These are phyloP conservation scores for Teratosphaeria viscida DNA, from an alignment of 2,329 filamentous ascomycete genomes.

Conservation along the genomic window DNA sequence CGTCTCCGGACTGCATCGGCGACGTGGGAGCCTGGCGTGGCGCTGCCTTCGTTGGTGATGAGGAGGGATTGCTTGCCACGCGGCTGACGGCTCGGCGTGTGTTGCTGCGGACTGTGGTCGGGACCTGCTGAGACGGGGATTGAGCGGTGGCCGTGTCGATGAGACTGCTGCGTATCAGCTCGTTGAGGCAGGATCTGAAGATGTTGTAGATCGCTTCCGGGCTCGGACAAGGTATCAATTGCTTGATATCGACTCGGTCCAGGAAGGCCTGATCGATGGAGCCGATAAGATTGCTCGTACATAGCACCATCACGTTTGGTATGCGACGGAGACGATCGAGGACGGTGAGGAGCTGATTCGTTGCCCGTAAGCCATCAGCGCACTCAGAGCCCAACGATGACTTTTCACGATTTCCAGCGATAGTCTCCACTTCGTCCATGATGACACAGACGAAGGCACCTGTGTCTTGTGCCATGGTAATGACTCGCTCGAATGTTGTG, in stretches of 20 bases:
- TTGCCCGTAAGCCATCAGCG: constrained; percentile 37
- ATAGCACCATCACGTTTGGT: constrained; percentile 39
- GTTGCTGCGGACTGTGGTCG: neutral
- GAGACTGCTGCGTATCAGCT: constrained; percentile 30
- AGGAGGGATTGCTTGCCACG: neutral
- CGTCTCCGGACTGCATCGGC: neutral
- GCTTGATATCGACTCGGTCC: constrained; percentile 39
- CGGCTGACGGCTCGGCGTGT: neutral
- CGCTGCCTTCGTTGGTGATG: neutral
- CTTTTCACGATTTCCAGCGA: constrained; percentile 36
- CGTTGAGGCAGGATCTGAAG: constrained; percentile 37
- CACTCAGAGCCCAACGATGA: constrained; percentile 32
- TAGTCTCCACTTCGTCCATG: constrained; percentile 42
- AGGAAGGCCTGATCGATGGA: constrained; percentile 40
- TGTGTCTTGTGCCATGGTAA: constrained; percentile 26
- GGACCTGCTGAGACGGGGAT: neutral
- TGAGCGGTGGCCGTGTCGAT: constrained; percentile 16
- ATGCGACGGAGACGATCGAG: constrained; percentile 35
- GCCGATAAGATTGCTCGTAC: constrained; percentile 39
- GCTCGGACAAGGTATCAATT: constrained; percentile 33
- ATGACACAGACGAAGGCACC: constrained; percentile 35
- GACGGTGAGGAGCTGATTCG: constrained; percentile 40
- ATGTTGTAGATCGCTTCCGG: constrained; percentile 37
- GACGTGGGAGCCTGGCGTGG: neutral
- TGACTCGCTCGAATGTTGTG: neutral